Base-by-base conservation (phyloP, 805 yeast genomes). In the Pichia exigua region DNA sequence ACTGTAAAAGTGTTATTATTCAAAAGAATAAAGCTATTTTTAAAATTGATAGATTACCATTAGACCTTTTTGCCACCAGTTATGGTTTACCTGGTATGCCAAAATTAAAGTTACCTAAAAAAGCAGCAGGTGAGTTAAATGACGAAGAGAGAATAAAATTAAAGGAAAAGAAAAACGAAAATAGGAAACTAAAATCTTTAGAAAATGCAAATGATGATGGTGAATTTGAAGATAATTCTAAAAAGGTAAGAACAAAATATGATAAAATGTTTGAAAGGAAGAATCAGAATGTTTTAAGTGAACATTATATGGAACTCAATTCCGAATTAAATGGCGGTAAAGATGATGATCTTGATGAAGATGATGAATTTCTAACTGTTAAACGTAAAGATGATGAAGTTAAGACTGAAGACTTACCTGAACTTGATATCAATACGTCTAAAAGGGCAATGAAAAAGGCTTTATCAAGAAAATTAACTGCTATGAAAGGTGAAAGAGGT, bases 31-130 rank as follows among this genome's bases (percentile, higher is more conserved):
- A 89, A 66, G 86, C 83, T 40, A 83, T 91, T 13, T 94, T 94
- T 70, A 80, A 85, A 57, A 76, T 90, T 41, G 86, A 82, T 13
- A 79, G 81, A 46, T 65, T 92, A 4, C 95, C 96, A 3, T 70
- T 84, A 2, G 97, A 92, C 57, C 87, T 79, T 51, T 90, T 74
- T 67, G 98, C 99, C 6, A 79, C 79, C 53, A 86, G 96, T 4
- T 68, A 91, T 46, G 99, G 99, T 11, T 75, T 94, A 43, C 97
- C 98, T 1, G 96, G 97, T 50, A 96, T 96, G 3, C 99, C 99
- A 43, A 84, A 87, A 60, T 85, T 94, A 60, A 90, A 88, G 65
- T 77, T 92, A 51, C 70, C 73, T 57, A 77, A 78, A 21, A 55
- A 57, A 38, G 73, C 73, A 42, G 85, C 82, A 17, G 68, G 65